phyloP scores from a whole-genome alignment of 2,329 filamentous ascomycete species.

The Xylariaceae sp. region DNA sequence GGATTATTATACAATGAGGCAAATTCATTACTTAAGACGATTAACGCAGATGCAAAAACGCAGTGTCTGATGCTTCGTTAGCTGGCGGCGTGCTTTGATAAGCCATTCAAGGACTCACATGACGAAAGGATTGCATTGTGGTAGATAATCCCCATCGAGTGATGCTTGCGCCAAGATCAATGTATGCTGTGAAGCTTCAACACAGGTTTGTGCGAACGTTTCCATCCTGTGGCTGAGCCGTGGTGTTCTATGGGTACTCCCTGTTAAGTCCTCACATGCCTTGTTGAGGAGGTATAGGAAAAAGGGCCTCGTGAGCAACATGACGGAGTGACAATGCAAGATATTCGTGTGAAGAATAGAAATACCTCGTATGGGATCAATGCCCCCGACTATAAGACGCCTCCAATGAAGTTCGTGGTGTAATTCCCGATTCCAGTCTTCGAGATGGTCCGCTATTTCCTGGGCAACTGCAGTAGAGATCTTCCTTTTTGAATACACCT shows the following conservation, averaged over 20 bases:
- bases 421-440: conserved; percentile 46
- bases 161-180: conserved; percentile 44
- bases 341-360: conserved; percentile 60
- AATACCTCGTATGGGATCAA: conserved; percentile 45
- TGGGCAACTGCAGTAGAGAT: conserved; percentile 55
- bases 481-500: conserved; percentile 55
- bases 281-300: conserved; percentile 54
- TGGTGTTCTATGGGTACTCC: conserved; percentile 24
- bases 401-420: conserved; percentile 46
- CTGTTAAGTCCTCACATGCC: conserved; percentile 27
- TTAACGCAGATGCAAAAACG: conserved; percentile 50
- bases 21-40: conserved; percentile 55
- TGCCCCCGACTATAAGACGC: conserved; percentile 37
- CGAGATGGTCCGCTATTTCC: conserved; percentile 51
- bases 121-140: conserved; percentile 51
- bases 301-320: conserved; percentile 61
- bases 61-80: conserved; percentile 42
- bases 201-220: conserved; percentile 46
- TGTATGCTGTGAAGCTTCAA: conserved; percentile 46
- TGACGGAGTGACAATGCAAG: conserved; percentile 57
- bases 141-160: conserved; percentile 39
- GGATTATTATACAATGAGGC: conserved; percentile 43
- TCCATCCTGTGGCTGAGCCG: conserved; percentile 34
- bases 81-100: not conserved
- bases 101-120: conserved; percentile 42